A percentile compares a stretch with the other conserved stretches of the same genome.
These are phyloP conservation scores for Coccomyxa sp. DNA, from an alignment of 139 green algal genomes.

Conservation along the genomic window DNA sequence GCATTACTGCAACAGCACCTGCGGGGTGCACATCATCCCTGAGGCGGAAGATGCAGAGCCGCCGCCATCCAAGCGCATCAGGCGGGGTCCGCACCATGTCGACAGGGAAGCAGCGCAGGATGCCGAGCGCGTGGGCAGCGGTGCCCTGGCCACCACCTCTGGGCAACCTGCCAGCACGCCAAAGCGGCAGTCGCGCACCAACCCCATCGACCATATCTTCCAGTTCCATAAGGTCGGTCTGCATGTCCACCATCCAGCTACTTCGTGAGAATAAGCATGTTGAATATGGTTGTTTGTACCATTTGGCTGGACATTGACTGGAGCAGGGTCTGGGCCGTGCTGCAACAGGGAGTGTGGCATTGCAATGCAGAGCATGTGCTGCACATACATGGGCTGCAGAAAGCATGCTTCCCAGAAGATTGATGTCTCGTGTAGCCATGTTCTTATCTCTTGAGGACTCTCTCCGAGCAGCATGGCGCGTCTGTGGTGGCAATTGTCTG, in stretches of 20 bases:
- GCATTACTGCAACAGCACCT: conserved; percentile 38
- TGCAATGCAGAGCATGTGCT: too few species aligned
- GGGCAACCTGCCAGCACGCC: neutral
- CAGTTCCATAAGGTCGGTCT: conserved; percentile 58
- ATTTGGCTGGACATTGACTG: too few species aligned
- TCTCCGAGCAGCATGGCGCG: too few species aligned
- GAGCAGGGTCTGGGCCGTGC: too few species aligned
- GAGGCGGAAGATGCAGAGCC: neutral
- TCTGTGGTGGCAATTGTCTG: too few species aligned
- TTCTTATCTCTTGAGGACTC: too few species aligned
- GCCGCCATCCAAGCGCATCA: neutral
- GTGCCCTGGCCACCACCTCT: neutral
- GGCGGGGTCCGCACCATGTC: too few species aligned
- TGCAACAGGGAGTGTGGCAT: too few species aligned
- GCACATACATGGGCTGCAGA: too few species aligned
- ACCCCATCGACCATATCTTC: conserved; percentile 98
- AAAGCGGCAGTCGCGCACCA: neutral
- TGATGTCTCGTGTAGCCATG: too few species aligned
- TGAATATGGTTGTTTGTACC: too few species aligned
- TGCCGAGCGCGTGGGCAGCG: neutral
- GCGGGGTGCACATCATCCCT: conserved; percentile 17
- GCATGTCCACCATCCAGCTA: neutral
- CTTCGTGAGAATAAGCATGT: neutral
- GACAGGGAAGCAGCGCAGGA: neutral
- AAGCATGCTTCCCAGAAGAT: too few species aligned